Evolutionary conservation across 2,329 filamentous ascomycete genomes (phyloP).

Genomic region (Tolypocladium ophioglossoides): DNA sequence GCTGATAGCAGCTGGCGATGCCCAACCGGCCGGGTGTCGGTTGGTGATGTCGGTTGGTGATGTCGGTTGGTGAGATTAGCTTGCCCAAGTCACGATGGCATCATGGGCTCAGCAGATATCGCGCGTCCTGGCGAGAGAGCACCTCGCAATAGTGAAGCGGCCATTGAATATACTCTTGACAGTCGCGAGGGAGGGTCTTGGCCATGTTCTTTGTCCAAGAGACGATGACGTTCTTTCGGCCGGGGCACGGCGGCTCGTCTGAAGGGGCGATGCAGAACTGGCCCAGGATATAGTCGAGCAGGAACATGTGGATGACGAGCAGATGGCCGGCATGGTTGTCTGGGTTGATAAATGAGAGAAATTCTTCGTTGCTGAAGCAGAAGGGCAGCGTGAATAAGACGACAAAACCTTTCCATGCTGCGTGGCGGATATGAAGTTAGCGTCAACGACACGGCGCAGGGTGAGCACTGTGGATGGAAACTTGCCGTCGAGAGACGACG

Average conservation of each 20-base stretch:
- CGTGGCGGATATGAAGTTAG: neutral
- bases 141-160: constrained; percentile 11
- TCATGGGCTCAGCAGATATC: constrained; percentile 17
- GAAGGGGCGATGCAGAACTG: constrained; percentile 10
- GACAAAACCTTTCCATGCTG: constrained; percentile 13
- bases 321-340: constrained; percentile 21
- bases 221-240: constrained; percentile 14
- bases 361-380: constrained; percentile 17
- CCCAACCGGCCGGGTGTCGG: neutral
- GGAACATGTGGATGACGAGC: constrained; percentile 24
- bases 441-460: neutral
- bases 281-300: constrained; percentile 19
- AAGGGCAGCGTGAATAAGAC: constrained; percentile 11
- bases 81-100: neutral
- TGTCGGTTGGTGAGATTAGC: neutral
- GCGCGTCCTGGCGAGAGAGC: constrained; percentile 10
- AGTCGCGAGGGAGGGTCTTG: constrained; percentile 8
- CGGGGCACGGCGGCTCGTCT: constrained; percentile 10
- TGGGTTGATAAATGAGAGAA: constrained; percentile 17
- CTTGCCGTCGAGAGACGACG: constrained; percentile 11
- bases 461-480: neutral
- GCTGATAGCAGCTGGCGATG: neutral
- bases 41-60: no score
- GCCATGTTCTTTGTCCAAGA: constrained; percentile 12
- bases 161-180: constrained; percentile 10